These are phyloP conservation scores for Ampelomyces quisqualis DNA, from an alignment of 2,329 filamentous ascomycete genomes.

Conservation along the genomic window DNA sequence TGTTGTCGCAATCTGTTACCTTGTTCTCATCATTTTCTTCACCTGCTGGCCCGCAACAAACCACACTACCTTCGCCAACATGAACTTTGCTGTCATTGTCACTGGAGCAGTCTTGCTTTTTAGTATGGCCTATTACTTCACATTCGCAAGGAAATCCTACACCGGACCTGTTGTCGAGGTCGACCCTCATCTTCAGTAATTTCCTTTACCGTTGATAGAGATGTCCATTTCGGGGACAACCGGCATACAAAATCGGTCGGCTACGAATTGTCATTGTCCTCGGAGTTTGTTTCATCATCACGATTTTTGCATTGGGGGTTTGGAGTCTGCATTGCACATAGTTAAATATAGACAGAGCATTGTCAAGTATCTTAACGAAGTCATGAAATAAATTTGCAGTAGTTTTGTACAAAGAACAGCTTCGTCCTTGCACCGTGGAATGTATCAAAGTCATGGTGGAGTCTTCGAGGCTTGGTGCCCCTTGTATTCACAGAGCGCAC, in stretches of 20 bases:
- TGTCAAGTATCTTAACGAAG: too few relatives aligned
- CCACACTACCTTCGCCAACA: slow-evolving; percentile 17
- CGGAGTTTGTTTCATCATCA: background rate
- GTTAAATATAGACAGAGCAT: background rate
- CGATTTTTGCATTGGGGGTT: slow-evolving; percentile 1
- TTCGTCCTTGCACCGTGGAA: too few relatives aligned
- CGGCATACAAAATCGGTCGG: too few relatives aligned
- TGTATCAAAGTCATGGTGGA: too few relatives aligned
- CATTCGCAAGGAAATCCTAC: slow-evolving; percentile 35
- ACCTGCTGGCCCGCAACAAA: slow-evolving; percentile 37
- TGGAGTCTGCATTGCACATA: background rate
- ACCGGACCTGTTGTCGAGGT: slow-evolving; percentile 39
- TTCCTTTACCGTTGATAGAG: too few relatives aligned
- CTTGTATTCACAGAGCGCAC: too few relatives aligned
- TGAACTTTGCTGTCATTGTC: slow-evolving; percentile 41
- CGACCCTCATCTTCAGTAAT: slow-evolving; percentile 24
- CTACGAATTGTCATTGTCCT: background rate
- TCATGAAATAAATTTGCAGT: too few relatives aligned
- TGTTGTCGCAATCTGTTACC: slow-evolving; percentile 34
- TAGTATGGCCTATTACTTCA: slow-evolving; percentile 35
- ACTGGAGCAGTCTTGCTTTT: slow-evolving; percentile 32
- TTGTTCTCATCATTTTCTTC: slow-evolving; percentile 39
- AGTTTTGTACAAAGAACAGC: too few relatives aligned
- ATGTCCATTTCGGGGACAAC: too few relatives aligned
- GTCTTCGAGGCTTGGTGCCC: too few relatives aligned